A percentile compares a stretch with the other conserved stretches of the same genome.
Evolutionary conservation across 192 early-diverging fungal species (phyloP).

Genomic region (Coemansia sp.): DNA sequence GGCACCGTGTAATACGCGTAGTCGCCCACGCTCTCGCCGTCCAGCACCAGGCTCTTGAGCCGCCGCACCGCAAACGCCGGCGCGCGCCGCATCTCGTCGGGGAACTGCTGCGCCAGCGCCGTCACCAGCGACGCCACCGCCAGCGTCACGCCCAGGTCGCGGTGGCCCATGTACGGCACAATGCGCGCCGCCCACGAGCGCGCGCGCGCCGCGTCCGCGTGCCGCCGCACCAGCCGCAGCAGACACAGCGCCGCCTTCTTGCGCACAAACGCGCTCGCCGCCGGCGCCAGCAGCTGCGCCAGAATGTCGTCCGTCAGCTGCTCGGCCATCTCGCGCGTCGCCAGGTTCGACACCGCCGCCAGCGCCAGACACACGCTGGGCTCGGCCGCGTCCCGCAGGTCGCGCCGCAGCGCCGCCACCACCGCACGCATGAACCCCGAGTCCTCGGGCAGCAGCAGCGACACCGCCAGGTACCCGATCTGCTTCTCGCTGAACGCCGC

Average conservation of each 20-base stretch:
- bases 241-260: conserved; percentile 97
- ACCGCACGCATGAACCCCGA: conserved; percentile 79
- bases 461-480: conserved; percentile 96
- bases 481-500: conserved; percentile 96
- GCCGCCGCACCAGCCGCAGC: conserved; percentile 81
- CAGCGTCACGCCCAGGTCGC: conserved; percentile 84
- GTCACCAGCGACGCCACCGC: conserved; percentile 81
- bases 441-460: conserved; percentile 85
- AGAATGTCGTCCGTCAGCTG: conserved; percentile 78
- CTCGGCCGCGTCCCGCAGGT: conserved; percentile 83
- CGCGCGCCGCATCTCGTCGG: conserved; percentile 69
- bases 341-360: conserved; percentile 96
- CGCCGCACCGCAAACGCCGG: conserved; percentile 74
- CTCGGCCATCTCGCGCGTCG: conserved; percentile 88
- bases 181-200: conserved; percentile 84
- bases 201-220: conserved; percentile 82
- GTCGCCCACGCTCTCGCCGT: conserved; percentile 75
- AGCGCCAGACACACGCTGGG: conserved; percentile 87
- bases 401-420: conserved; percentile 82
- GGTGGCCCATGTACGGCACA: conserved; percentile 78
- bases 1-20: conserved; percentile 99
- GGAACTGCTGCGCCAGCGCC: conserved; percentile 86
- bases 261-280: conserved; percentile 80
- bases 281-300: conserved; percentile 76
- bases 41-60: conserved; percentile 81